A percentile compares a stretch with the other conserved stretches of the same genome.
Evolutionary conservation across 257 asterid genomes (phyloP).

Genomic region (Anisodus acutangulus): DNA sequence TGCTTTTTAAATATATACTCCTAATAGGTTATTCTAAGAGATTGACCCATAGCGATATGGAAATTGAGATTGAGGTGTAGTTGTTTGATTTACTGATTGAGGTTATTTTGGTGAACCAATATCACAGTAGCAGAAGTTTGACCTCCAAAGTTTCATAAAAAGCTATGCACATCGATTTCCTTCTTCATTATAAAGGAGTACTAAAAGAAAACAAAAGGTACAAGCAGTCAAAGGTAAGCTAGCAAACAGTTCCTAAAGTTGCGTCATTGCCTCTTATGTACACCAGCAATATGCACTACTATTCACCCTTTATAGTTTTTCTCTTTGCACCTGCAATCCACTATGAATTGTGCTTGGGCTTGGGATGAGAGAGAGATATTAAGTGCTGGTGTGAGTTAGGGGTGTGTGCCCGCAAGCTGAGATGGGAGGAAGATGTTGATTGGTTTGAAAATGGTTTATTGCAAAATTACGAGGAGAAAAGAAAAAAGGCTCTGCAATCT

Average conservation of each 20-base stretch:
- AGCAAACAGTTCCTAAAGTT: background rate
- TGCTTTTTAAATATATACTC: background rate
- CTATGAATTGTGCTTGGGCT: background rate
- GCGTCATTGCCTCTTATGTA: background rate
- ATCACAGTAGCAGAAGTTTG: background rate
- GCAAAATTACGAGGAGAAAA: background rate
- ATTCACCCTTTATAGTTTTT: background rate
- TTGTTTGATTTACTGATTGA: background rate
- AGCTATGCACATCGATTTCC: background rate
- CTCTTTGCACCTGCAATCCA: background rate
- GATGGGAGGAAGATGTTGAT: background rate
- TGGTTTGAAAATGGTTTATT: background rate
- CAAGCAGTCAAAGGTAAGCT: background rate
- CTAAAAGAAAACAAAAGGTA: background rate
- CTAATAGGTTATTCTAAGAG: background rate
- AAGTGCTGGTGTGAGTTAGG: background rate
- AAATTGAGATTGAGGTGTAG: background rate
- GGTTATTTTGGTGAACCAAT: background rate
- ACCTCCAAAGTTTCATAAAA: background rate
- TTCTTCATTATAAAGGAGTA: background rate
- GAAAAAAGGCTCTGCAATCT: background rate
- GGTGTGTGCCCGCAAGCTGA: background rate
- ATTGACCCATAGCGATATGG: background rate
- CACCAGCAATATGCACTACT: background rate
- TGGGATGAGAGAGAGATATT: background rate